Conservation (phyloP, 345 rosid species). For the Aquilaria malaccensis region DNA sequence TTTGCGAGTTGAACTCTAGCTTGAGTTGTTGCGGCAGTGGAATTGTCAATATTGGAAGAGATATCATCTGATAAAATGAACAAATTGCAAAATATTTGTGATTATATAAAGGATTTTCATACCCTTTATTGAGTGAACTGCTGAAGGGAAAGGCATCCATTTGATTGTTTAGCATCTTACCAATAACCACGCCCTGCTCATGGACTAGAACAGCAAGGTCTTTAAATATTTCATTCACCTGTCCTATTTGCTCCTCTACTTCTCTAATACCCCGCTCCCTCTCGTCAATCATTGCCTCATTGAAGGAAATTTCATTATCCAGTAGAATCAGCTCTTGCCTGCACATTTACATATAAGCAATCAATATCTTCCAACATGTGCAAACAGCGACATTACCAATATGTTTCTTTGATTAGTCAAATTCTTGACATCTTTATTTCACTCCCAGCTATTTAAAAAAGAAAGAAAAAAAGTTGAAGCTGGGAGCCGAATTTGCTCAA, state of each 20-base stretch:
- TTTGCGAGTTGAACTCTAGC: constrained; percentile 44
- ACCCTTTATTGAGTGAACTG: too few species aligned
- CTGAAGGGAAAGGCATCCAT: constrained; percentile 2
- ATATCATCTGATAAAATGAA: constrained; percentile 41
- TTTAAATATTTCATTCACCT: constrained; percentile 60
- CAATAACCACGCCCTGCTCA: constrained; percentile 60
- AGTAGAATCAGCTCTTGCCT: constrained; percentile 49
- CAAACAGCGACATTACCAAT: too few species aligned
- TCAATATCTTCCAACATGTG: too few species aligned
- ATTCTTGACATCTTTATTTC: too few species aligned
- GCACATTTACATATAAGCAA: constrained; percentile 8
- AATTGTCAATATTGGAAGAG: constrained; percentile 46
- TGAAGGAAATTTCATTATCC: constrained; percentile 61
- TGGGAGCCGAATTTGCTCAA: too few species aligned
- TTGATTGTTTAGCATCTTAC: constrained; percentile 25
- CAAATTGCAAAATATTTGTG: constrained; percentile 3
- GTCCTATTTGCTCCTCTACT: constrained; percentile 51
- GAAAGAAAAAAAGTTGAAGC: too few species aligned
- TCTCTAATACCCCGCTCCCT: constrained; percentile 62
- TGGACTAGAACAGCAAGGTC: constrained; percentile 70
- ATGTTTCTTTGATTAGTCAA: too few species aligned
- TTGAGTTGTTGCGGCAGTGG: constrained; percentile 40
- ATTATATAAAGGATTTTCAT: not conserved
- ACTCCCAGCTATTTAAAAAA: too few species aligned
- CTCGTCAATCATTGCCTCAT: constrained; percentile 68